These are phyloP conservation scores for Leccinum idahoense DNA, from an alignment of 1,284 basidiomycete genomes.

Conservation along the genomic window DNA sequence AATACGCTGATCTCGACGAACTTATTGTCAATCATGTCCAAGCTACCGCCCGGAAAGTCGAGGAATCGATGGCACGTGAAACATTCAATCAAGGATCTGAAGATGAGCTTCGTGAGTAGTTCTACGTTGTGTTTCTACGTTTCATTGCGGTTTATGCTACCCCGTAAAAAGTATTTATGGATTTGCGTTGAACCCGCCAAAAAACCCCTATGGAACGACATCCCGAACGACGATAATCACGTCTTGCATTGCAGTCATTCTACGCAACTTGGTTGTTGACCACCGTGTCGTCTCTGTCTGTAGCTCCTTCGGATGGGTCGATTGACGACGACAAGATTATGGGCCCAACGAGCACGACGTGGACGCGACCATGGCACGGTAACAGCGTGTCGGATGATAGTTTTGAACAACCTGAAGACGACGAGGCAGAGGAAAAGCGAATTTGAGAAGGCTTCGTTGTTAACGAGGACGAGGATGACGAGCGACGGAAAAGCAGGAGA, in stretches of 20 bases:
- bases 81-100: conserved; percentile 90
- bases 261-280: conserved; percentile 14
- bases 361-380: conserved; percentile 44
- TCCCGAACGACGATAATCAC: neutral
- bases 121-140: neutral
- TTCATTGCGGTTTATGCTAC: neutral
- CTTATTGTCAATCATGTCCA: conserved; percentile 96
- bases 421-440: conserved; percentile 72
- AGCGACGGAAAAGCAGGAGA: conserved; percentile 53
- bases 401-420: conserved; percentile 80
- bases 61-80: conserved; percentile 93
- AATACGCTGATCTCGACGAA: conserved; percentile 94
- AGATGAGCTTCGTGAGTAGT: conserved; percentile 79
- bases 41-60: conserved; percentile 90
- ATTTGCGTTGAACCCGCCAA: conserved; percentile 84
- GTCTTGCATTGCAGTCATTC: neutral
- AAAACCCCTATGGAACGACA: conserved; percentile 43
- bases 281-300: conserved; percentile 53
- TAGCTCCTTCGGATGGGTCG: conserved; percentile 28
- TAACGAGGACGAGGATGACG: conserved; percentile 74
- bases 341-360: conserved; percentile 52
- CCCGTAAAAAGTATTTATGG: conserved; percentile 83
- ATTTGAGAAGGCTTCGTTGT: conserved; percentile 83
- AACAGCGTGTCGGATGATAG: conserved; percentile 65
- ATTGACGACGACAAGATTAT: conserved; percentile 53